Evolutionary conservation across 1,284 basidiomycete species (phyloP).

Genomic region (Inonotus obliquus): DNA sequence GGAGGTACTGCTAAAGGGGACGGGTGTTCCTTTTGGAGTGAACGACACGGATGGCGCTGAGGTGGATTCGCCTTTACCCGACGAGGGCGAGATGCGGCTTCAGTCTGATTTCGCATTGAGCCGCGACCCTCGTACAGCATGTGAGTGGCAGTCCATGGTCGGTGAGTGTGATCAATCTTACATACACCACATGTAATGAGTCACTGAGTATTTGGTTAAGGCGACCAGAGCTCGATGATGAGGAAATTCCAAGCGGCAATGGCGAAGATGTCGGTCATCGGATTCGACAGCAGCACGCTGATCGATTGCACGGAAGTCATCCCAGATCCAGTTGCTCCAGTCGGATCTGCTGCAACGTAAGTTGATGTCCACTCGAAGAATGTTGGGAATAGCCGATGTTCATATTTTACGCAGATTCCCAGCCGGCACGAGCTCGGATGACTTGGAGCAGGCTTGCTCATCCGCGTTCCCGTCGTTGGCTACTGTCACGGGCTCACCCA

Average conservation of each 20-base stretch:
- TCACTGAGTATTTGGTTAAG: neutral
- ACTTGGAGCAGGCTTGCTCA: slow-evolving; percentile 11
- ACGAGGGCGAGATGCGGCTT: slow-evolving; percentile 16
- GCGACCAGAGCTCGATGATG: slow-evolving; percentile 24
- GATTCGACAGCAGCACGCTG: slow-evolving; percentile 23
- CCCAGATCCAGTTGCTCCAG: slow-evolving; percentile 9
- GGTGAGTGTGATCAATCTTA: neutral
- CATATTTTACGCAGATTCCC: slow-evolving; percentile 10
- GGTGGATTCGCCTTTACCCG: slow-evolving; percentile 14
- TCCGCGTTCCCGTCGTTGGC: slow-evolving; percentile 15
- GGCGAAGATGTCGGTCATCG: slow-evolving; percentile 30
- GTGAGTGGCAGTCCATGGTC: slow-evolving; percentile 18
- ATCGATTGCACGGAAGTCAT: slow-evolving; percentile 20
- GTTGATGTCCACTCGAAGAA: neutral
- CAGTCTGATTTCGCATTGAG: slow-evolving; percentile 19
- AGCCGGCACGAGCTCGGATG: slow-evolving; percentile 13
- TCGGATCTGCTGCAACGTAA: slow-evolving; percentile 6
- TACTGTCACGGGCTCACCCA: slow-evolving; percentile 1
- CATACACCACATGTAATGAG: neutral
- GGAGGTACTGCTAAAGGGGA: slow-evolving; percentile 20
- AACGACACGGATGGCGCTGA: slow-evolving; percentile 17
- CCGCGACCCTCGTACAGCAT: slow-evolving; percentile 17
- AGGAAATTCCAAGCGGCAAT: slow-evolving; percentile 29
- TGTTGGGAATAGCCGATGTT: neutral
- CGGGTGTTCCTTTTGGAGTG: slow-evolving; percentile 18